Evolutionary conservation across 139 green algal species (phyloP).

Genomic region (Picochlorum sp.): DNA sequence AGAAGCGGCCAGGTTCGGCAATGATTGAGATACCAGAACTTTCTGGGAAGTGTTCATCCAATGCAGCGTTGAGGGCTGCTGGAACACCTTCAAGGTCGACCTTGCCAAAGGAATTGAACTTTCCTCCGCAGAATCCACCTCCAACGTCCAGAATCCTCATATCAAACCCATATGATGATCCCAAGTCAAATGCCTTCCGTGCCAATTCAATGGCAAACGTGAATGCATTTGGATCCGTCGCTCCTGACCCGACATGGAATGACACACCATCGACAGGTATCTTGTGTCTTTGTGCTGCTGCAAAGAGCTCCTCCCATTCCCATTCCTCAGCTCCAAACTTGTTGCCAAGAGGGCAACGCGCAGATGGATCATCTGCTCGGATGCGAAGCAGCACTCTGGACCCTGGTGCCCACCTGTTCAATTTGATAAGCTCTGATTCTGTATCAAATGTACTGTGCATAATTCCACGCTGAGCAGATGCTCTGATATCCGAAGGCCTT

Average conservation of each 20-base stretch:
- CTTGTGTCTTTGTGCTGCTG: constrained; percentile 15
- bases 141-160: constrained; percentile 94
- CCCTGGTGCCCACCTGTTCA: constrained; percentile 18
- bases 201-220: constrained; percentile 31
- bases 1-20: constrained; percentile 93
- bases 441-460: constrained; percentile 90
- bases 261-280: constrained; percentile 77
- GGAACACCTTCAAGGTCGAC: constrained; percentile 71
- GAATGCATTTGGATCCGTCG: constrained; percentile 72
- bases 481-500: constrained; percentile 66
- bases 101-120: constrained; percentile 47
- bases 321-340: constrained; percentile 84
- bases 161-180: constrained; percentile 52
- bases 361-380: constrained; percentile 63
- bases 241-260: constrained; percentile 93
- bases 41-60: constrained; percentile 79
- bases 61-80: constrained; percentile 68
- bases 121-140: constrained; percentile 80
- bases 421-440: constrained; percentile 82
- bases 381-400: constrained; percentile 76
- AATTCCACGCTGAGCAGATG: constrained; percentile 37
- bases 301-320: constrained; percentile 31
- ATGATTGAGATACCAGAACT: constrained; percentile 69
- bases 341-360: constrained; percentile 42
- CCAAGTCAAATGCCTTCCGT: constrained; percentile 70